Evolutionary conservation across 106 monocot genomes (phyloP), one percentile per base, ranked within the genome.

Genomic region (Hemerocallis citrina): DNA sequence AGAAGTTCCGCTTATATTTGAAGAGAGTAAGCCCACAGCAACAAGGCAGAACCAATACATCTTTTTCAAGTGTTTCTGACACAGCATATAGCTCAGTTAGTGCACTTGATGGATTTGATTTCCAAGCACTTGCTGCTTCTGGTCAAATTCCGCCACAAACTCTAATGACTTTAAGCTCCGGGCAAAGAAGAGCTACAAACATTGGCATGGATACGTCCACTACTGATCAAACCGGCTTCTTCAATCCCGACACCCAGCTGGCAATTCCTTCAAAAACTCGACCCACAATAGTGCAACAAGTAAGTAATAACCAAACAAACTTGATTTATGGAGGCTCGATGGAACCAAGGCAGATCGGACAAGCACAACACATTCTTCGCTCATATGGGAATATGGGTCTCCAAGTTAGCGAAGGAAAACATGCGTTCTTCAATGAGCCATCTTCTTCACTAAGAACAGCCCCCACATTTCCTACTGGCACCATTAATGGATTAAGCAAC

Each of bases 1-100:
- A 73, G 73, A 73, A 73, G 60, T 73, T 59, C 16, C 73, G 73
- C 29, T 12, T 73, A 30, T 73, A 73, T 48, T 49, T 73, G 50
- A 65, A 36, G 51, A 73, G 65, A 52, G 17, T 69, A 40, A 69
- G 39, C 1, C 39, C 40, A 49, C 65, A 64, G 31, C 24, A 73
- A 31, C 59, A 65, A 12, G 16, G 21, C 5, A 73, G 49, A 34
- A 15, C 4, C 30, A 66, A 66, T 16, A 17, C 65, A 38, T 17
- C 1, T 59, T 59, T 51, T 39, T 14, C 36, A 37, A 57, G 40
- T 4, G 1, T 29, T 21, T 0, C 65, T 14, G 66, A 73, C 4
- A 35, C 30, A 50, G 1, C 34, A 45, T 57, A 31, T 63, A 11
- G 55, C 35, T 23, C 64, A 34, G 34, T 62, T 27, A n/a, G 34